phyloP scores from a whole-genome alignment of 1,284 basidiomycete species.

The Bondarzewia mesenterica region DNA sequence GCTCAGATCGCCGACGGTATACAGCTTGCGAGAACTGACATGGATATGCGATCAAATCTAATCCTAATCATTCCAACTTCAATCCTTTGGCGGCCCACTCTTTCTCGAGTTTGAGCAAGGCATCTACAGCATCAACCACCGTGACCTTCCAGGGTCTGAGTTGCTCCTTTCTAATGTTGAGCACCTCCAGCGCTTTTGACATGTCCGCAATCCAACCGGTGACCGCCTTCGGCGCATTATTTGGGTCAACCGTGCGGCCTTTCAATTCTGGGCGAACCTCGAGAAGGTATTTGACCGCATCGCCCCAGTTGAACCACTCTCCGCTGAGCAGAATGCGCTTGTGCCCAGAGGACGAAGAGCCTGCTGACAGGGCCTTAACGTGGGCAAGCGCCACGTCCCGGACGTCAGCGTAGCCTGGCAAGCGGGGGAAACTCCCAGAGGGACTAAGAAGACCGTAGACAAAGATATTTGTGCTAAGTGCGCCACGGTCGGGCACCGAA shows the following conservation, averaged over 20 bases:
- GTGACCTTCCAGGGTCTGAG: slow-evolving; percentile 15
- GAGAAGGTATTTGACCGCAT: slow-evolving; percentile 15
- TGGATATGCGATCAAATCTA: background rate
- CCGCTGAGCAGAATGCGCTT: slow-evolving; percentile 19
- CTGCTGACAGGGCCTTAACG: slow-evolving; percentile 11
- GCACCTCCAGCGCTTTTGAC: slow-evolving; percentile 13
- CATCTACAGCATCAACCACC: slow-evolving; percentile 16
- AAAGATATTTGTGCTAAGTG: slow-evolving; percentile 12
- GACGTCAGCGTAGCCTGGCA: slow-evolving; percentile 15
- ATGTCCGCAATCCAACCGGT: slow-evolving; percentile 10
- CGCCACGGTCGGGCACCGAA: background rate
- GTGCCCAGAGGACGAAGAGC: slow-evolving; percentile 7
- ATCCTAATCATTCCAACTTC: background rate
- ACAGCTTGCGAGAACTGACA: slow-evolving; percentile 8
- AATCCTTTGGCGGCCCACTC: slow-evolving; percentile 14
- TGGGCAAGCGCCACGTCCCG: slow-evolving; percentile 19
- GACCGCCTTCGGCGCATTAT: slow-evolving; percentile 4
- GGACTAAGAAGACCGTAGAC: slow-evolving; percentile 11
- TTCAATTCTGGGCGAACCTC: slow-evolving; percentile 17
- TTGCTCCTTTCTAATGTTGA: slow-evolving; percentile 12
- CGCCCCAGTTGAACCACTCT: slow-evolving; percentile 12
- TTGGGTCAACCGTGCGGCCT: slow-evolving; percentile 11
- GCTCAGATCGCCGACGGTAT: no score
- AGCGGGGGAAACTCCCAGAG: slow-evolving; percentile 1
- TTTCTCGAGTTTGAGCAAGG: slow-evolving; percentile 16